phyloP scores from a whole-genome alignment of 148 eudicot genomes.

The Heliamphora exappendiculata region DNA sequence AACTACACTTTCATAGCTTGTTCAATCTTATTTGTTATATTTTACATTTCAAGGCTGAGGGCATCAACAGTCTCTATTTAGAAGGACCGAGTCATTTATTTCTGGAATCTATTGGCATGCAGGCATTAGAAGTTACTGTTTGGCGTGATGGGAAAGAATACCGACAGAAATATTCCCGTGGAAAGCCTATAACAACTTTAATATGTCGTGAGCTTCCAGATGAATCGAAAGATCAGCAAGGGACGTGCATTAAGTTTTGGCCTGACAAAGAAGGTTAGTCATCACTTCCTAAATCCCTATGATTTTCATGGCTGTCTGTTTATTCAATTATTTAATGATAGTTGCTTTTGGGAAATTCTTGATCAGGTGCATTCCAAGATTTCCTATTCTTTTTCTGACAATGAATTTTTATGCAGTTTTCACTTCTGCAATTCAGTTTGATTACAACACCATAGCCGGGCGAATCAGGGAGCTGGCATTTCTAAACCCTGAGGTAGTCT shows the following conservation, averaged over 20 bases:
- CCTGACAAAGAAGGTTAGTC: slow-evolving; percentile 76
- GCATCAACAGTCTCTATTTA: not conserved
- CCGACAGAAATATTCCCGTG: slow-evolving; percentile 81
- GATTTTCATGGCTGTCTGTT: not conserved
- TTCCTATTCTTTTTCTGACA: slow-evolving; percentile 6
- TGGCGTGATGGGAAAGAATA: slow-evolving; percentile 86
- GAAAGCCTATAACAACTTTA: slow-evolving; percentile 66
- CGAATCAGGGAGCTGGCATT: slow-evolving; percentile 97
- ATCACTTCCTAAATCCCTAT: not conserved
- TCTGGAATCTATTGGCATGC: slow-evolving; percentile 10
- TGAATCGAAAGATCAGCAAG: slow-evolving; percentile 45
- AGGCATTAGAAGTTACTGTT: slow-evolving; percentile 80
- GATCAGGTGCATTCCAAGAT: slow-evolving; percentile 4
- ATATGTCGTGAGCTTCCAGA: slow-evolving; percentile 47
- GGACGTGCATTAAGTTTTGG: slow-evolving; percentile 81
- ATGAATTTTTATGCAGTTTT: slow-evolving; percentile 53
- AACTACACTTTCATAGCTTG: not conserved
- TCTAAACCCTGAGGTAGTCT: slow-evolving; percentile 79
- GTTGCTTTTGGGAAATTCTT: no score
- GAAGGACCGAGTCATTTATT: not conserved
- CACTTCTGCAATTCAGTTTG: slow-evolving; percentile 75
- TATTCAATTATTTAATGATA: no score
- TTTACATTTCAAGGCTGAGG: not conserved
- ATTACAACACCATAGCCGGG: slow-evolving; percentile 78
- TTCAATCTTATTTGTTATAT: not conserved